Evolutionary conservation across 495 filamentous ascomycete genomes (phyloP).

Genomic region (Penicillium samsonianum): DNA sequence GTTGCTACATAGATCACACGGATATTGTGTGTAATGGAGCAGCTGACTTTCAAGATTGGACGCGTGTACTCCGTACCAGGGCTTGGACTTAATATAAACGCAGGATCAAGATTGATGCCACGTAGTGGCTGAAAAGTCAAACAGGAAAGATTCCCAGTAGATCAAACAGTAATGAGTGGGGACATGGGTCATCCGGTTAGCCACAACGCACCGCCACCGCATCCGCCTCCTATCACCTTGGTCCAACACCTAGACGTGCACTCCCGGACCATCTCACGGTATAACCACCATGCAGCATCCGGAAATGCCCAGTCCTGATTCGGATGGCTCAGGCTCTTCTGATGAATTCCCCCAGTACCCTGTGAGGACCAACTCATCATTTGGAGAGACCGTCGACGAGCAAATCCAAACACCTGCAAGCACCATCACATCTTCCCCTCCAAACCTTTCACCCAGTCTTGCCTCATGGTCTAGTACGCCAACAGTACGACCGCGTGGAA

Average conservation of each 20-base stretch:
- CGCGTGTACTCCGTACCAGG: neutral
- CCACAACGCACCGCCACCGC: conserved; percentile 28
- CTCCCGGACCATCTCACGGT: conserved; percentile 24
- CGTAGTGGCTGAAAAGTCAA: neutral
- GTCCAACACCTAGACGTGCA: conserved; percentile 16
- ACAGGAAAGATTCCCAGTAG: conserved; percentile 7
- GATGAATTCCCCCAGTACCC: conserved; percentile 55
- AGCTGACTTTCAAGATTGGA: neutral
- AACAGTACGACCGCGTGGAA: conserved; percentile 39
- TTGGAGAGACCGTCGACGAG: conserved; percentile 40
- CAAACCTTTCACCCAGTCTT: conserved; percentile 40
- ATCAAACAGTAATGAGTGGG: conserved; percentile 8
- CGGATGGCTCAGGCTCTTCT: conserved; percentile 64
- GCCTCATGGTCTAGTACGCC: conserved; percentile 46
- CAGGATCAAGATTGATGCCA: conserved; percentile 3
- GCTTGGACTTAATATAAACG: conserved; percentile 3
- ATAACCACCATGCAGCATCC: conserved; percentile 55
- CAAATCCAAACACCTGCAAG: conserved; percentile 44
- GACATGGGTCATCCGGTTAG: conserved; percentile 9
- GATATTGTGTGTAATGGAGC: neutral
- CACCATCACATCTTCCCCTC: conserved; percentile 46
- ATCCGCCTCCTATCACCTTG: conserved; percentile 27
- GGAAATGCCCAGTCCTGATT: conserved; percentile 58
- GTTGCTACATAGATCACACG: neutral
- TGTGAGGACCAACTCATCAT: conserved; percentile 45